A percentile compares a stretch with the other conserved stretches of the same genome.
These are phyloP conservation scores for Zoysia matrella DNA, from an alignment of 202 grass and related monocot species.

Conservation along the genomic window DNA sequence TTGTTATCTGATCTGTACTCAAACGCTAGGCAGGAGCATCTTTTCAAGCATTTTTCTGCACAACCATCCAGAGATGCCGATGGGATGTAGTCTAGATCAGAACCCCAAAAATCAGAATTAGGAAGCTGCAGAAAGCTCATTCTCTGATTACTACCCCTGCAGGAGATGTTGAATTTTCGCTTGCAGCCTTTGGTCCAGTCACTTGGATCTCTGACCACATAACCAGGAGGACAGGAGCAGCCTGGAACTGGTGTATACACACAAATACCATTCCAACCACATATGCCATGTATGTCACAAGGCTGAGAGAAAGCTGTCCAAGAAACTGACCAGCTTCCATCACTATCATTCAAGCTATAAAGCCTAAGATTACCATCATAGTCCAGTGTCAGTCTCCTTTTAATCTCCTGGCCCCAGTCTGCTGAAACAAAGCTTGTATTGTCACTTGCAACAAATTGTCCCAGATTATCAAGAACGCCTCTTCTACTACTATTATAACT, in stretches of 20 bases:
- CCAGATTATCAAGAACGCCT: conserved; percentile 40
- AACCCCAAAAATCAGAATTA: conserved; percentile 49
- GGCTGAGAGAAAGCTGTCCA: conserved; percentile 53
- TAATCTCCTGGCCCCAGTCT: conserved; percentile 47
- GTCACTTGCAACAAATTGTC: conserved; percentile 49
- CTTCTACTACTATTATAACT: conserved; percentile 36
- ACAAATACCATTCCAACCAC: conserved; percentile 55
- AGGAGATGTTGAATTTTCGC: conserved; percentile 24
- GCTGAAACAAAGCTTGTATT: conserved; percentile 41
- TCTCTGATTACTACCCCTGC: neutral
- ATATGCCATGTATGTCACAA: conserved; percentile 58
- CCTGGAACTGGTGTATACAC: conserved; percentile 23
- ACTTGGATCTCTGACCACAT: conserved; percentile 34
- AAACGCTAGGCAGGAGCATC: conserved; percentile 34
- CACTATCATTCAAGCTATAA: conserved; percentile 53
- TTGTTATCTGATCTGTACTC: conserved; percentile 31
- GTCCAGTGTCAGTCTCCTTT: conserved; percentile 55
- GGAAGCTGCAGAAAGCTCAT: conserved; percentile 36
- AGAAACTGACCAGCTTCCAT: conserved; percentile 47
- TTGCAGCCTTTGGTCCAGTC: conserved; percentile 64
- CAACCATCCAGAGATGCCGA: conserved; percentile 28
- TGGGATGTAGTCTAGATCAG: conserved; percentile 26
- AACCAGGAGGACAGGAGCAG: conserved; percentile 59
- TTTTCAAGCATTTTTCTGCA: neutral
- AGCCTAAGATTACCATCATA: conserved; percentile 67